Evolutionary conservation across 148 eudicot genomes (phyloP).

Genomic region (Silene uniflora): DNA sequence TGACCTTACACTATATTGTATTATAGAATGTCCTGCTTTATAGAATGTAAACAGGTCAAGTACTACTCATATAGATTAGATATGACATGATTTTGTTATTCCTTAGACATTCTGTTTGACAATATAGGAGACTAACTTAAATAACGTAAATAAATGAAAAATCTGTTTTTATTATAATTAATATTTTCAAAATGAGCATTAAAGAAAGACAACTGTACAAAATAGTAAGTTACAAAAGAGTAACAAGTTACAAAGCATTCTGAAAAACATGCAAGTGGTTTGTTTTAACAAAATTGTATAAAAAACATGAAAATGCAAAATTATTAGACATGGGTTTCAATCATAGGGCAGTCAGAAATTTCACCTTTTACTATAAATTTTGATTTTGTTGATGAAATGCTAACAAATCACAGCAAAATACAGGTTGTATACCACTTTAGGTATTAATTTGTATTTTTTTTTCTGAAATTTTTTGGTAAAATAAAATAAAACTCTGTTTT

Average conservation of each 20-base stretch:
- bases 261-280: conserved; percentile 33
- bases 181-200: neutral
- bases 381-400: neutral
- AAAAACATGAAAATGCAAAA: neutral
- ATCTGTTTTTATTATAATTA: neutral
- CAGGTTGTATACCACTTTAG: conserved; percentile 20
- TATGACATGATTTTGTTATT: too few relatives aligned
- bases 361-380: neutral
- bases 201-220: conserved; percentile 29
- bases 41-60: too few relatives aligned
- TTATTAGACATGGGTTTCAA: conserved; percentile 20
- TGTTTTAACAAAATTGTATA: too few relatives aligned
- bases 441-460: neutral
- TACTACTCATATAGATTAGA: too few relatives aligned
- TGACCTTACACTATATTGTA: too few relatives aligned
- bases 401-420: conserved; percentile 7
- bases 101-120: too few relatives aligned
- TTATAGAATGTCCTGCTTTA: too few relatives aligned
- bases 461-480: neutral
- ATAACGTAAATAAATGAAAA: neutral
- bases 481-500: conserved; percentile 8
- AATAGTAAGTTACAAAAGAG: conserved; percentile 20
- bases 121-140: too few relatives aligned
- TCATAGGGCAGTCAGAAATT: conserved; percentile 21
- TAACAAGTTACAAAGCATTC: conserved; percentile 38